Evolutionary conservation across 495 filamentous ascomycete genomes (phyloP).

Genomic region (Arthonia radiata): DNA sequence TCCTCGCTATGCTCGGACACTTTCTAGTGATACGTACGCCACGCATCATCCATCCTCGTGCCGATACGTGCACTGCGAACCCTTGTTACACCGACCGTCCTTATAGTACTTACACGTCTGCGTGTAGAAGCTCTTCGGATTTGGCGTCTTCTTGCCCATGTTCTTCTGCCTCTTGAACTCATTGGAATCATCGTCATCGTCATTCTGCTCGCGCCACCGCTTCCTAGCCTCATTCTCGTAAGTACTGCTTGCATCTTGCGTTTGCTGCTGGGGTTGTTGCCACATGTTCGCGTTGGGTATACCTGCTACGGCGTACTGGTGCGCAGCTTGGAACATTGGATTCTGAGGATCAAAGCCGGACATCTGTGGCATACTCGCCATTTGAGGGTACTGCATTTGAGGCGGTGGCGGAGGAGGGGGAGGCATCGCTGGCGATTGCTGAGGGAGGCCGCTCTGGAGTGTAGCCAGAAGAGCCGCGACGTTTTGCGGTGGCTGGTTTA

Average conservation of each 20-base stretch:
- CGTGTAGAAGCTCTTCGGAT: conserved; percentile 14
- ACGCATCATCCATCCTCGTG: no score
- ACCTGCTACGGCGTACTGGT: neutral
- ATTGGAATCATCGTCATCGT: neutral
- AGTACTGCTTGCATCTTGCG: neutral
- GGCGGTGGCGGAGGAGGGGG: conserved; percentile 2
- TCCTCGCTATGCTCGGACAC: no score
- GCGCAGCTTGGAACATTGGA: neutral
- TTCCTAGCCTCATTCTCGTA: conserved; percentile 2
- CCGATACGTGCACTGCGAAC: conserved; percentile 61
- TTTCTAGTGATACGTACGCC: no score
- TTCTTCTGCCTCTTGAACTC: conserved; percentile 6
- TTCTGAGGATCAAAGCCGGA: neutral
- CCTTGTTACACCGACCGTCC: conserved; percentile 60
- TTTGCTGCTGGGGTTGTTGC: conserved; percentile 1
- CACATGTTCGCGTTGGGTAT: neutral
- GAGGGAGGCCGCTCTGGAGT: neutral
- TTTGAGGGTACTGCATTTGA: neutral
- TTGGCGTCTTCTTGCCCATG: conserved; percentile 2
- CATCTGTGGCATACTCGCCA: conserved; percentile 1
- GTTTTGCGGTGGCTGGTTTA: conserved; percentile 12
- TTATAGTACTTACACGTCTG: conserved; percentile 55
- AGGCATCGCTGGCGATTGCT: neutral
- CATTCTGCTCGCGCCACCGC: conserved; percentile 1
- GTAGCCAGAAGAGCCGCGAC: no score